These are phyloP conservation scores for Chlamydomonas applanata DNA, from an alignment of 139 green algal species.

Conservation along the genomic window DNA sequence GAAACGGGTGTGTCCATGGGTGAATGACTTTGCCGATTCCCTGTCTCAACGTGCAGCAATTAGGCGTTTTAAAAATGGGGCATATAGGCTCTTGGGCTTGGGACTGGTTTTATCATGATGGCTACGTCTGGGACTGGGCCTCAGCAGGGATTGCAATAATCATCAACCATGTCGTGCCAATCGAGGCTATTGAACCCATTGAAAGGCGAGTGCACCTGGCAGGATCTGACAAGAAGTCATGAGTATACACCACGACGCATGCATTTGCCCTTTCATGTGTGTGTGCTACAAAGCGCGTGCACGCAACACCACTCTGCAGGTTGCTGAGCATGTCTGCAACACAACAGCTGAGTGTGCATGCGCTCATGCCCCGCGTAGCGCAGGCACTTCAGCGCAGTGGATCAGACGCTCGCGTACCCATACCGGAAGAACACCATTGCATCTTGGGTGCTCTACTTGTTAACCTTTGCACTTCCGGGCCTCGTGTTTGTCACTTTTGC, in stretches of 20 bases:
- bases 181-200: background rate
- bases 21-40: too few relatives aligned
- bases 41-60: too few relatives aligned
- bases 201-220: background rate
- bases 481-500: conserved; percentile 8
- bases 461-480: conserved; percentile 16
- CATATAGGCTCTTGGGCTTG: too few relatives aligned
- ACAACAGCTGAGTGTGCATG: background rate
- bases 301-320: too few relatives aligned
- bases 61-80: too few relatives aligned
- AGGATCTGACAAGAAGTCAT: background rate
- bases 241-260: background rate
- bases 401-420: too few relatives aligned
- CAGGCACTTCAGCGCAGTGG: background rate
- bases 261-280: background rate
- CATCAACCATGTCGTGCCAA: background rate
- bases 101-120: background rate
- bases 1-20: too few relatives aligned
- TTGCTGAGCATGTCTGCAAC: background rate
- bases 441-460: background rate
- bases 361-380: background rate
- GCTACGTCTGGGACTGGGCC: conserved; percentile 1
- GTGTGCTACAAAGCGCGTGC: background rate
- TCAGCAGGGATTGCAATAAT: background rate
- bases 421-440: conserved; percentile 5